Evolutionary conservation across 2,329 filamentous ascomycete genomes (phyloP).

Genomic region (Verticillium klebahnii): DNA sequence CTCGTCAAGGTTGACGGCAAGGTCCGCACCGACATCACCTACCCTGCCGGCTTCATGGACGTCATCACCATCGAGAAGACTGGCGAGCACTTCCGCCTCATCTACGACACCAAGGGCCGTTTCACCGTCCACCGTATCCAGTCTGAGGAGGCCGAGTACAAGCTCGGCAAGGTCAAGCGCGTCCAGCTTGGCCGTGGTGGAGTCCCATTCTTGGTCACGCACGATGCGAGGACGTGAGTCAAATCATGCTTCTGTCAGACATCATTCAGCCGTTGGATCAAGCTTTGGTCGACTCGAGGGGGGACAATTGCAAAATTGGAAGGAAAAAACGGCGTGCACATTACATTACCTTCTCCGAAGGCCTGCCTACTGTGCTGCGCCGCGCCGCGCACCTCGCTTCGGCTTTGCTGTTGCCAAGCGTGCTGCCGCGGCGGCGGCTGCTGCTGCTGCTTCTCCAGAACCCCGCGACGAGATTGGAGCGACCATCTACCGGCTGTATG

Average conservation of each 20-base stretch:
- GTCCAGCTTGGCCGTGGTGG: constrained; percentile 98
- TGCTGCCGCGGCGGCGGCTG: background rate
- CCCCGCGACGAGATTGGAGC: constrained; percentile 21
- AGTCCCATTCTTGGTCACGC: constrained; percentile 99
- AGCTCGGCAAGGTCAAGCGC: constrained; percentile 99
- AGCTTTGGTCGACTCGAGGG: constrained; percentile 74
- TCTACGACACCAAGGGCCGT: constrained; percentile 99
- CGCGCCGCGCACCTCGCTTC: constrained; percentile 5
- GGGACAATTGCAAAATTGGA: constrained; percentile 6
- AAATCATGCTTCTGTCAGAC: constrained; percentile 58
- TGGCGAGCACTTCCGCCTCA: constrained; percentile 98
- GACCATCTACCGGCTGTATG: constrained; percentile 51
- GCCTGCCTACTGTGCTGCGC: constrained; percentile 4
- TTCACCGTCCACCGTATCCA: constrained; percentile 99
- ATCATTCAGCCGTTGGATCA: constrained; percentile 99
- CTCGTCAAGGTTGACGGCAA: constrained; percentile 99
- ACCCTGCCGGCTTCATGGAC: constrained; percentile 98
- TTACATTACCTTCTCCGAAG: background rate
- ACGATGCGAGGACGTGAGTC: constrained; percentile 99
- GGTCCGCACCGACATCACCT: constrained; percentile 98
- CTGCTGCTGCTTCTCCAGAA: background rate
- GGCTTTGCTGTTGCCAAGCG: background rate
- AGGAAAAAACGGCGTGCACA: no score
- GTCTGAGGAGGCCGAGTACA: constrained; percentile 98
- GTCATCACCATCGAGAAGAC: constrained; percentile 99